These are phyloP conservation scores for Diaporthe sp. DNA, from an alignment of 2,329 filamentous ascomycete species.

Conservation along the genomic window DNA sequence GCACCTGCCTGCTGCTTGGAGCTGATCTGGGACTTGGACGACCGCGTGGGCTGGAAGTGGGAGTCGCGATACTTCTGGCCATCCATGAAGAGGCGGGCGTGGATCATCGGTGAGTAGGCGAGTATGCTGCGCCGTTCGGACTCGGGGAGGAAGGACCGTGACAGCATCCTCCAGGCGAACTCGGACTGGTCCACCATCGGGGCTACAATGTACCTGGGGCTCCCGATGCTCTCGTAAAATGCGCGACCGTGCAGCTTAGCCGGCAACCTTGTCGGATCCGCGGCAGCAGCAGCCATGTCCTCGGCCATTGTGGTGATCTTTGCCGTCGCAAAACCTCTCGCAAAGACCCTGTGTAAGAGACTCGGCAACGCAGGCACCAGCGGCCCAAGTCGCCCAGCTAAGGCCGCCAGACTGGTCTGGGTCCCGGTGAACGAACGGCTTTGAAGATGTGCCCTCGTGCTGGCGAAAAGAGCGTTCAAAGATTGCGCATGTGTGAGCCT, in stretches of 20 bases:
- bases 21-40: slow-evolving; percentile 28
- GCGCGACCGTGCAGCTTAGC: slow-evolving; percentile 83
- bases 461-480: neutral
- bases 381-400: slow-evolving; percentile 26
- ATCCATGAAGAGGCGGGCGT: slow-evolving; percentile 88
- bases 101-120: slow-evolving; percentile 96
- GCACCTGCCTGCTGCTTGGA: neutral
- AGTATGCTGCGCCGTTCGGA: slow-evolving; percentile 76
- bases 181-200: slow-evolving; percentile 99
- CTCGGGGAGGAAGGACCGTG: slow-evolving; percentile 87
- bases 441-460: neutral
- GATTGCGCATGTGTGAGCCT: neutral
- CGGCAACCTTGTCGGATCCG: slow-evolving; percentile 31
- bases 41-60: slow-evolving; percentile 80
- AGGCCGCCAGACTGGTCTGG: slow-evolving; percentile 35
- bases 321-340: slow-evolving; percentile 26
- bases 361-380: slow-evolving; percentile 24
- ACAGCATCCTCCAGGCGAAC: slow-evolving; percentile 97
- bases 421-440: no score
- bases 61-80: slow-evolving; percentile 80
- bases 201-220: slow-evolving; percentile 89
- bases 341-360: slow-evolving; percentile 1
- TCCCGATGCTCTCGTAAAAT: slow-evolving; percentile 96
- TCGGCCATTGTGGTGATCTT: slow-evolving; percentile 39
- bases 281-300: slow-evolving; percentile 30